phyloP scores from a whole-genome alignment of 768 basidiomycete genomes.

The Phylloporus sp. region DNA sequence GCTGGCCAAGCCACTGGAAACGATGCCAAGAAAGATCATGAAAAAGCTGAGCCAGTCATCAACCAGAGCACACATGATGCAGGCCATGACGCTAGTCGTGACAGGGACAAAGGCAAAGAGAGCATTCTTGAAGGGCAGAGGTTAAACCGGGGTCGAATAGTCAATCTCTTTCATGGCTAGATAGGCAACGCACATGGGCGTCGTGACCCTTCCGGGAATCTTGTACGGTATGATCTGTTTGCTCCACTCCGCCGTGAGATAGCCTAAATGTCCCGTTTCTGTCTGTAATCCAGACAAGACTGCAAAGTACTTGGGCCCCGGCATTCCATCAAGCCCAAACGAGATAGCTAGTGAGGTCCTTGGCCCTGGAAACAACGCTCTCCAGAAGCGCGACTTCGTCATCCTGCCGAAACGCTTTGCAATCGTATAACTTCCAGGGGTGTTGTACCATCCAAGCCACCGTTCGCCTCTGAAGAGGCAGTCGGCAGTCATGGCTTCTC shows the following conservation, averaged over 20 bases:
- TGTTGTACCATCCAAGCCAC: conserved; percentile 36
- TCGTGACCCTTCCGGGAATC: conserved; percentile 11
- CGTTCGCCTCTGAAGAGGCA: conserved; percentile 28
- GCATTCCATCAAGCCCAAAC: conserved; percentile 28
- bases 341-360: conserved; percentile 19
- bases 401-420: conserved; percentile 33
- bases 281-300: conserved; percentile 28
- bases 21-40: conserved; percentile 32
- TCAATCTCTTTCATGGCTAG: conserved; percentile 10
- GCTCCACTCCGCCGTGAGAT: conserved; percentile 20
- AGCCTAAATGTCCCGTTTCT: conserved; percentile 25
- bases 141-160: conserved; percentile 1
- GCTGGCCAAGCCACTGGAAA: conserved; percentile 28
- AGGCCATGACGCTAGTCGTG: conserved; percentile 20
- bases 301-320: conserved; percentile 29
- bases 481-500: conserved; percentile 35
- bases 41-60: conserved; percentile 30
- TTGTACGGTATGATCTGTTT: neutral
- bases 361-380: conserved; percentile 29
- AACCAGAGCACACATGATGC: conserved; percentile 20
- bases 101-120: conserved; percentile 23
- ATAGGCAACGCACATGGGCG: conserved; percentile 13
- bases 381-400: conserved; percentile 30
- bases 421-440: conserved; percentile 32
- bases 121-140: neutral